Evolutionary conservation across 2,329 filamentous ascomycete genomes (phyloP).

Genomic region (Colletotrichum magnum): DNA sequence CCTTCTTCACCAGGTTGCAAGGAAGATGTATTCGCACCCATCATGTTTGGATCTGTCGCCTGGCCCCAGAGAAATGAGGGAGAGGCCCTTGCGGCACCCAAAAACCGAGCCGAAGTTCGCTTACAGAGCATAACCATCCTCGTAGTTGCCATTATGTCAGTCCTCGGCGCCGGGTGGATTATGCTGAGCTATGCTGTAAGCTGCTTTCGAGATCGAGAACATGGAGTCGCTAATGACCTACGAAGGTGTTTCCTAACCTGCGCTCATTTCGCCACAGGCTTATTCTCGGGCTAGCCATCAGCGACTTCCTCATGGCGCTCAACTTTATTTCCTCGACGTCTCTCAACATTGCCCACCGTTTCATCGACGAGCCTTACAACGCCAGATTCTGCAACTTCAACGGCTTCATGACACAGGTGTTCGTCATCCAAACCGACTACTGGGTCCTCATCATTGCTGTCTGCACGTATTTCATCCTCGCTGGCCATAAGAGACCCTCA

Average conservation of each 20-base stretch:
- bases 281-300: slow-evolving; percentile 56
- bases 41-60: not conserved
- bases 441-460: slow-evolving; percentile 59
- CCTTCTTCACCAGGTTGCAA: no score
- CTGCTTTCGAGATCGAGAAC: not conserved
- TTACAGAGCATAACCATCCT: slow-evolving; percentile 50
- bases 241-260: slow-evolving; percentile 54
- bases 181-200: slow-evolving; percentile 52
- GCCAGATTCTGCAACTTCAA: slow-evolving; percentile 55
- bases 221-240: not conserved
- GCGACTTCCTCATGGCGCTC: slow-evolving; percentile 56
- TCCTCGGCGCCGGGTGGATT: slow-evolving; percentile 55
- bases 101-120: slow-evolving; percentile 39
- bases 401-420: slow-evolving; percentile 58
- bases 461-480: slow-evolving; percentile 57
- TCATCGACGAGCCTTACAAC: slow-evolving; percentile 47
- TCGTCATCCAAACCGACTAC: slow-evolving; percentile 60
- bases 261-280: slow-evolving; percentile 57
- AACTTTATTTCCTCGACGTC: slow-evolving; percentile 56
- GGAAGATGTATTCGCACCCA: not conserved
- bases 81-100: slow-evolving; percentile 44
- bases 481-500: slow-evolving; percentile 52
- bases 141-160: slow-evolving; percentile 51
- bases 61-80: not conserved
- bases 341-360: slow-evolving; percentile 50